Conservation (phyloP, 495 filamentous ascomycete genomes). For the Apiosordaria backusii region DNA sequence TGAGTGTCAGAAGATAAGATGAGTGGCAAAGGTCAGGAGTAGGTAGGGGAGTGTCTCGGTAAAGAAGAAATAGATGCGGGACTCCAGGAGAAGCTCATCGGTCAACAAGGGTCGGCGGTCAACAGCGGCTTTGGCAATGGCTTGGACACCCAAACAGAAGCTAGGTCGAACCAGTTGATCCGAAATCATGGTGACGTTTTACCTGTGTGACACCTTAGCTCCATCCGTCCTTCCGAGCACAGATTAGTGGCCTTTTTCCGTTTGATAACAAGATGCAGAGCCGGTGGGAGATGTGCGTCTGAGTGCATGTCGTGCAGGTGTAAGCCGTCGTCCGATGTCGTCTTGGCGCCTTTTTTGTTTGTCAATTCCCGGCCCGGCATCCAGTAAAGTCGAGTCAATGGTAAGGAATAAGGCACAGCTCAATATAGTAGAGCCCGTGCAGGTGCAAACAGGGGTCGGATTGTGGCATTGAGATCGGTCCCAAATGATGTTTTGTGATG, state of each 20-base stretch:
- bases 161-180: not conserved
- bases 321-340: not conserved
- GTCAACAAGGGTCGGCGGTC: not conserved
- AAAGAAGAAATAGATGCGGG: not conserved
- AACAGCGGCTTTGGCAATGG: conserved; percentile 3
- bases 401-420: not conserved
- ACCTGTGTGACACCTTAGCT: not conserved
- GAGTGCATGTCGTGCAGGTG: not conserved
- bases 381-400: not conserved
- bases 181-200: conserved; percentile 7
- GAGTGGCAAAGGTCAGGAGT: not conserved
- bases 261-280: not conserved
- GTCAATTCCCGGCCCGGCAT: not conserved
- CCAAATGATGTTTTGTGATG: not conserved
- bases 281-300: not conserved
- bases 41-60: not conserved
- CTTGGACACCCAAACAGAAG: not conserved
- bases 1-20: not conserved
- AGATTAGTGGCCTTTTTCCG: not conserved
- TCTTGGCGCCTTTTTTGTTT: not conserved
- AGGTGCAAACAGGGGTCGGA: not conserved
- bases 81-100: not conserved
- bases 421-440: not conserved
- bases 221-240: not conserved
- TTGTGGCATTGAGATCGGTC: not conserved